Evolutionary conservation across 768 basidiomycete genomes (phyloP), one percentile per base, ranked within the genome.

Genomic region (Melanogaster broomeanus): DNA sequence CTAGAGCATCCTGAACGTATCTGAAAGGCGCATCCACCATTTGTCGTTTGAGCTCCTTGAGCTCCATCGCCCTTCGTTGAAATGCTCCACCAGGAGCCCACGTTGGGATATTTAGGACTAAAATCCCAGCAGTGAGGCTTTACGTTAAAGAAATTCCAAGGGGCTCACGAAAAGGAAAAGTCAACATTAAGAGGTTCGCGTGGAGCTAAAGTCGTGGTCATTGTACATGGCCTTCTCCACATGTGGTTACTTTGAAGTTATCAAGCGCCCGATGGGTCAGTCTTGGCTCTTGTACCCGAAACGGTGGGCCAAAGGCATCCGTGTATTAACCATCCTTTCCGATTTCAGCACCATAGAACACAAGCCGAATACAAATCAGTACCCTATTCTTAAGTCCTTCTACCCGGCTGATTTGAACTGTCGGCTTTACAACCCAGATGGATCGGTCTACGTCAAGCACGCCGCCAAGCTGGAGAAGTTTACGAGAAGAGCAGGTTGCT

Each of bases 231-330:
- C 18, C 10, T 37, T 37, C 35, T 72, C 68, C 11, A 58, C 68
- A n/a, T n/a, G n/a, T n/a, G n/a, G n/a, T 64, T 99, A 99, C 61
- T 89, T 91, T 68, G 87, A 92, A 19, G 82, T 94, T 42, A 85
- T 98, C 65, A 86, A 84, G 60, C 73, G 84, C 51, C 97, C 97
- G 3, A 98, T 98, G 95, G 94, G 93, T 93, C 58, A 51, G 84
- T 76, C 24, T 5, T 24, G 39, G 27, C 24, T 48, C 11, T 39
- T 52, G n/a, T 16, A 8, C n/a, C 25, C 33, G 11, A 15, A 34
- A 22, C 15, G 49, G 19, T 51, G n/a, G n/a, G 22, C 46, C 39
- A 10, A 21, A 24, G 18, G 5, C 15, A 13, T 11, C 45, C 28
- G 13, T 25, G 13, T 22, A 13, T 41, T 52, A 19, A 55, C 33